These are phyloP conservation scores for Puccinia novopanici DNA, from an alignment of 1,284 basidiomycete species.

Conservation along the genomic window DNA sequence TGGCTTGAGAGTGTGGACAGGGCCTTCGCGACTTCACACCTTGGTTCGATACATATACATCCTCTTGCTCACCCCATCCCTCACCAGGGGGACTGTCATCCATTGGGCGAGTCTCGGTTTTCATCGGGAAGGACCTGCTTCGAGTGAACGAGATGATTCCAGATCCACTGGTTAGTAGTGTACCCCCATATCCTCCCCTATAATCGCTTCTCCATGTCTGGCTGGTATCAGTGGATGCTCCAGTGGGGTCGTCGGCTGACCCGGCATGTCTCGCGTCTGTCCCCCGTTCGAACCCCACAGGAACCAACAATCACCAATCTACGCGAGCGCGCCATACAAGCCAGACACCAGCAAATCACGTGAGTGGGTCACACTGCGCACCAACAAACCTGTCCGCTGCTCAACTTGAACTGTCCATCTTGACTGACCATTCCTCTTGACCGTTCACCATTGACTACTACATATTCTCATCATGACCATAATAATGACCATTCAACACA, in stretches of 20 bases:
- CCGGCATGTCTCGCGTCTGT: neutral
- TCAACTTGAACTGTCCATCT: neutral
- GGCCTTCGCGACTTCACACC: slow-evolving; percentile 15
- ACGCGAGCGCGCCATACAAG: slow-evolving; percentile 31
- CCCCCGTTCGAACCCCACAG: slow-evolving; percentile 42
- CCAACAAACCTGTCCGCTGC: neutral
- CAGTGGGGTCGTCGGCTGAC: slow-evolving; percentile 5
- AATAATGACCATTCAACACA: neutral
- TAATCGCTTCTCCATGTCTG: neutral
- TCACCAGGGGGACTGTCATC: slow-evolving; percentile 9
- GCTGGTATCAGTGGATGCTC: neutral
- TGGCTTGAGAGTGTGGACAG: slow-evolving; percentile 16
- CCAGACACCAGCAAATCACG: slow-evolving; percentile 35
- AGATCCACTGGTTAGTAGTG: slow-evolving; percentile 20
- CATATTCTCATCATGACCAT: neutral
- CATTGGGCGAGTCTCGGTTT: slow-evolving; percentile 1
- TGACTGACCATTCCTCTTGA: neutral
- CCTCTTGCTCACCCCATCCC: slow-evolving; percentile 1
- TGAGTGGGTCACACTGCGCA: slow-evolving; percentile 26
- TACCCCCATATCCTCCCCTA: neutral
- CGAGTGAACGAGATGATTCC: slow-evolving; percentile 13
- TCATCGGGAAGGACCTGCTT: neutral
- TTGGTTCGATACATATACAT: neutral
- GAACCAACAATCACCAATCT: neutral
- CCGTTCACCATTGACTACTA: too few species aligned